Percentiles rank a stretch among this genome's conserved stretches.
phyloP scores from a whole-genome alignment of 2,329 filamentous ascomycete genomes.

The Aureobasidium sp. region DNA sequence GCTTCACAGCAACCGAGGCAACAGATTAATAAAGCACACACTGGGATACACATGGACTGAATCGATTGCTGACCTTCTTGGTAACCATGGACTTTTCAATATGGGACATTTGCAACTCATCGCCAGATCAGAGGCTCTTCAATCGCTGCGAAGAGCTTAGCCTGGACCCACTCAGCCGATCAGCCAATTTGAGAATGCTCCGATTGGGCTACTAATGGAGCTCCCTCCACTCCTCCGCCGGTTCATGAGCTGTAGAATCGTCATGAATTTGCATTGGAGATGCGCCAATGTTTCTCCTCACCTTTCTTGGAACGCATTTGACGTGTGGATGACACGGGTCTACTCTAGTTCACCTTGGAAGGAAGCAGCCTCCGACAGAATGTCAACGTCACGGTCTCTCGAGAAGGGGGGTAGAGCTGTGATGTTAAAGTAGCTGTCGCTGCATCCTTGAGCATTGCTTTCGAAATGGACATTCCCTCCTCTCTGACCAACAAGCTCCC shows the following conservation, averaged over 20 bases:
- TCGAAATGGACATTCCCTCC: conserved; percentile 17
- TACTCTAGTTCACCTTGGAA: neutral
- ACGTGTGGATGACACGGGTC: neutral
- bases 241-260: conserved; percentile 9
- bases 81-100: neutral
- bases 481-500: conserved; percentile 10
- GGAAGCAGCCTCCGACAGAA: neutral
- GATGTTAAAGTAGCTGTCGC: neutral
- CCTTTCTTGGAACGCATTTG: neutral
- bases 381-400: neutral
- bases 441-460: neutral
- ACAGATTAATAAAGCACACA: neutral
- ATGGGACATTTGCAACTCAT: neutral
- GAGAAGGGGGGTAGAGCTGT: conserved; percentile 1
- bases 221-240: neutral
- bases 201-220: neutral
- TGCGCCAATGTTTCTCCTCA: conserved; percentile 3
- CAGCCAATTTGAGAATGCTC: neutral
- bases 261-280: neutral
- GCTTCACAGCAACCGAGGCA: neutral
- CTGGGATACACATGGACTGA: neutral
- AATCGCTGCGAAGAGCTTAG: neutral
- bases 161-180: neutral
- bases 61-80: neutral
- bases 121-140: conserved; percentile 10